These are phyloP conservation scores for Diaporthe sp. DNA, from an alignment of 2,329 filamentous ascomycete species.

Conservation along the genomic window DNA sequence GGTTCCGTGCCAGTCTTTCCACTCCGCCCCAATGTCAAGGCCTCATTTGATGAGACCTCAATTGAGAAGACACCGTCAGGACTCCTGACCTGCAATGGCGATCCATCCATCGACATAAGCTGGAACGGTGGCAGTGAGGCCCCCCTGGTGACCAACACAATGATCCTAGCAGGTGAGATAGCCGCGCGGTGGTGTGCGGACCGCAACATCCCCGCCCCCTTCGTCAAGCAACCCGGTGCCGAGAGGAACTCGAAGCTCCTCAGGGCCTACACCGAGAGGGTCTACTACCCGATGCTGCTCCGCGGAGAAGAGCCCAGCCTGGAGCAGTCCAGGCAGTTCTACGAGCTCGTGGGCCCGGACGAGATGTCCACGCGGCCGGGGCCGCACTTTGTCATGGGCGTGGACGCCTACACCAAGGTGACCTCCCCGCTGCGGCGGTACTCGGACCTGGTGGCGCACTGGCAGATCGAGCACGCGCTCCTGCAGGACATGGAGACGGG, in stretches of 20 bases:
- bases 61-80: slow-evolving; percentile 37
- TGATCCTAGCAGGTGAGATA: slow-evolving; percentile 71
- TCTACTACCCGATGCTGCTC: slow-evolving; percentile 52
- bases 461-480: slow-evolving; percentile 72
- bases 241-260: slow-evolving; percentile 50
- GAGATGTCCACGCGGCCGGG: slow-evolving; percentile 63
- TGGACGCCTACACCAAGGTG: slow-evolving; percentile 70
- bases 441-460: slow-evolving; percentile 71
- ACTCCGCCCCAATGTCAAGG: slow-evolving; percentile 54
- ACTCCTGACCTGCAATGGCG: slow-evolving; percentile 51
- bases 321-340: slow-evolving; percentile 45
- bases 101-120: slow-evolving; percentile 61
- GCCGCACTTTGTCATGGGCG: slow-evolving; percentile 67
- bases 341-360: slow-evolving; percentile 58
- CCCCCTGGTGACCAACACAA: slow-evolving; percentile 59
- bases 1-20: slow-evolving; percentile 62
- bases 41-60: slow-evolving; percentile 52
- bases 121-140: slow-evolving; percentile 43
- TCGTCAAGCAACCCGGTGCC: slow-evolving; percentile 60
- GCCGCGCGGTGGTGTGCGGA: slow-evolving; percentile 70
- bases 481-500: slow-evolving; percentile 52
- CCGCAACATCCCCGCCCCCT: slow-evolving; percentile 69
- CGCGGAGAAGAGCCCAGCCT: slow-evolving; percentile 46
- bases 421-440: slow-evolving; percentile 76
- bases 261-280: slow-evolving; percentile 48